Evolutionary conservation across 495 filamentous ascomycete genomes (phyloP).

Genomic region (Neurospora sp.): DNA sequence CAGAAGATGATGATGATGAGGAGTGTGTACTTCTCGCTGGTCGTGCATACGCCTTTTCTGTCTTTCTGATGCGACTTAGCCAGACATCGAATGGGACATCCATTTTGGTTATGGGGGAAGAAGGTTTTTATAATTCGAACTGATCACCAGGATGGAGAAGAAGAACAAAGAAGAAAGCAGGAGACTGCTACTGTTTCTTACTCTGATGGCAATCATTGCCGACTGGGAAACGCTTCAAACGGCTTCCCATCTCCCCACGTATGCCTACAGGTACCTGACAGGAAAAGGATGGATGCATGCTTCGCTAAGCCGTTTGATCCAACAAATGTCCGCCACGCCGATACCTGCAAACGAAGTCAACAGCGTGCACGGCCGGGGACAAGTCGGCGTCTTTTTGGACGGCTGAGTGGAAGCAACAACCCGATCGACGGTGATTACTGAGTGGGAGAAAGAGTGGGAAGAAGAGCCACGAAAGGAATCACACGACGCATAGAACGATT

Average conservation of each 20-base stretch:
- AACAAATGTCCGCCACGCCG: neutral
- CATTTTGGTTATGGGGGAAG: neutral
- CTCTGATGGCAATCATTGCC: neutral
- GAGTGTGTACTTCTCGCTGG: neutral
- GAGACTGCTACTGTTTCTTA: neutral
- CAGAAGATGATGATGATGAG: neutral
- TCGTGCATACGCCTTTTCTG: neutral
- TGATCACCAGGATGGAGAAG: neutral
- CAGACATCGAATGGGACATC: neutral
- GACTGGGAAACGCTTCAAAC: neutral
- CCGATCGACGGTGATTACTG: neutral
- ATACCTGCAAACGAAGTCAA: neutral
- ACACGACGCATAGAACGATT: neutral
- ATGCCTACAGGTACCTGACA: neutral
- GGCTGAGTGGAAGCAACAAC: neutral
- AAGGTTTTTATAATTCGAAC: neutral
- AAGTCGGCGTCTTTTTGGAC: neutral
- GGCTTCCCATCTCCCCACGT: neutral
- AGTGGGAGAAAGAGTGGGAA: neutral
- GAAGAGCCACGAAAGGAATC: neutral
- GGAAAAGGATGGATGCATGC: neutral
- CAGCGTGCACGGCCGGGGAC: neutral
- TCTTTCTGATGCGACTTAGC: neutral
- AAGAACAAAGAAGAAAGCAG: neutral
- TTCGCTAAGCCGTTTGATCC: neutral